Evolutionary conservation across 305 asterid species (phyloP), one percentile per base, ranked within the genome.

Genomic region (Solanum hybrid): DNA sequence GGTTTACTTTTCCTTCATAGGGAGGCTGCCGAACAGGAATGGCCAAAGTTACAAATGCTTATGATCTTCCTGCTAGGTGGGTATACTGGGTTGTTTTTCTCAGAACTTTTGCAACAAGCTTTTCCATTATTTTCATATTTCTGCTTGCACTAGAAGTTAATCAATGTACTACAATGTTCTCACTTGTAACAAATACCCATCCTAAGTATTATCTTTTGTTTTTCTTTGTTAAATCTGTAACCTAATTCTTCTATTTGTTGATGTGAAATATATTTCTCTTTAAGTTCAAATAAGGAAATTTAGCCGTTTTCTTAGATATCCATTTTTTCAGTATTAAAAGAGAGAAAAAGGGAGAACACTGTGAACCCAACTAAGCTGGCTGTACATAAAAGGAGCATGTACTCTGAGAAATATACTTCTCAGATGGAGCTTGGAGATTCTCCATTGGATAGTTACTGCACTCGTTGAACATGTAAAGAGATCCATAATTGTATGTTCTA

Each of bases 11-110:
- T 37, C 85, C 87, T 46, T 46, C 88, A 29, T 91, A 96, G 98
- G 99, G 98, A 87, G 98, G 98, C 75, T 96, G 99, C 88, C 94
- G 97, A 88, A 96, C 98, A 38, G 98, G 98, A 92, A 95, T 95
- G 98, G 97, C 97, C 89, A 96, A 96, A 93, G 93, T 96, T 86
- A 96, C 97, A 75, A 91, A 92, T 84, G 98, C 97, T 8, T 95
- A 94, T 92, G 95, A 96, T 88, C 98, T 96, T 90, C 98, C 99
- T 85, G 95, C 96, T 72, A 94, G 98, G 99, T 96, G 91, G 79
- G 92, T 80, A 79, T 90, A 69, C 86, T 84, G 34, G 86, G 35
- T 82, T 26, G 73, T 69, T 75, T 64, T 89, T 35, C 38, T 69
- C 88, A 82, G 77, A n/a, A 56, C 42, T 86, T 51, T 88, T 42